Conservation (phyloP, 192 early-diverging fungal genomes). For the Coemansia sp. region DNA sequence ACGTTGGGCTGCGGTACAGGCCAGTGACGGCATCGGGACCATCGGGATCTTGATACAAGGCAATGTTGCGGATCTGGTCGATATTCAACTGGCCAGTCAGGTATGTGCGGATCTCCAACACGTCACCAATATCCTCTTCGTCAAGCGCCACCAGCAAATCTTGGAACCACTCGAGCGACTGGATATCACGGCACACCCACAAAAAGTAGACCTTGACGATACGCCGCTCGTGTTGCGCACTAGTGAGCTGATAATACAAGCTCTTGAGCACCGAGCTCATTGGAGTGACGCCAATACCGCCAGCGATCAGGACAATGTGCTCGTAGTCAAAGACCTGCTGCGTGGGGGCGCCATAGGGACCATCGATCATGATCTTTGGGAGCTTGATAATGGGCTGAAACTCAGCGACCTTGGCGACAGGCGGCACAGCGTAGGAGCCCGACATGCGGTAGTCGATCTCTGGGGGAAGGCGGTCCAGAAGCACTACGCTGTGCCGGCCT, state of each 20-base stretch:
- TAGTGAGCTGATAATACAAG: slow-evolving; percentile 59
- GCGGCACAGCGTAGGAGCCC: slow-evolving; percentile 15
- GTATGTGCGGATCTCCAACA: slow-evolving; percentile 68
- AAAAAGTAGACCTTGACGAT: slow-evolving; percentile 62
- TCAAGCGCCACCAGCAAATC: slow-evolving; percentile 64
- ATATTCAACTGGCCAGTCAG: slow-evolving; percentile 62
- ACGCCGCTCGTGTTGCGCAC: slow-evolving; percentile 26
- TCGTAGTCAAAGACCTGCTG: slow-evolving; percentile 78
- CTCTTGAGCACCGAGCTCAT: slow-evolving; percentile 72
- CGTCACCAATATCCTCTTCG: slow-evolving; percentile 60
- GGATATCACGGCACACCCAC: slow-evolving; percentile 69
- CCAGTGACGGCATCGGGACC: slow-evolving; percentile 73
- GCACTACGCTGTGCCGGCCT: slow-evolving; percentile 46
- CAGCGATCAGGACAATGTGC: slow-evolving; percentile 65
- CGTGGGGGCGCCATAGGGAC: slow-evolving; percentile 79
- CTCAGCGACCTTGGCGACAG: slow-evolving; percentile 10
- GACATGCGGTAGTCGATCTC: slow-evolving; percentile 38
- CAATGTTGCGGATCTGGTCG: slow-evolving; percentile 67
- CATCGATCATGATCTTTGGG: slow-evolving; percentile 70
- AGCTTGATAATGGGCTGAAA: slow-evolving; percentile 41
- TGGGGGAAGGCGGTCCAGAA: slow-evolving; percentile 50
- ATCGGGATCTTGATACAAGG: slow-evolving; percentile 58
- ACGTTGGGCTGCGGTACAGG: slow-evolving; percentile 61
- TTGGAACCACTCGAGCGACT: slow-evolving; percentile 71
- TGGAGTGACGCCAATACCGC: slow-evolving; percentile 77